Evolutionary conservation across 805 yeast species (phyloP), one percentile per base, ranked within the genome.

Genomic region (Wickerhamomyces alni): DNA sequence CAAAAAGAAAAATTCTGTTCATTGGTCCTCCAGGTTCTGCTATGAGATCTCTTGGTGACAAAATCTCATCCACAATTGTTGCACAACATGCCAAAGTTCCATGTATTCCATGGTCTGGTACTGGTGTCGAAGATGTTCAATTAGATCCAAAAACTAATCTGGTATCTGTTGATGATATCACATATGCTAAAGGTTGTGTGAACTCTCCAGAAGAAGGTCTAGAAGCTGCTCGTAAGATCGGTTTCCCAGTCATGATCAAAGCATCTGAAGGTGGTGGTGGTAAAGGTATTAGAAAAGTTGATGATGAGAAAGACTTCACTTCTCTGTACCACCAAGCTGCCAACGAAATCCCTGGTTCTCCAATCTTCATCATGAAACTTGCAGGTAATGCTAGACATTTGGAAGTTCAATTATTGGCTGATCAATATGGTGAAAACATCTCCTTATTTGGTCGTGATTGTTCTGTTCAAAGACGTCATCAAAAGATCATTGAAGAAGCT

Each of bases 261-360:
- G 99, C 99, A 36, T 88, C 97, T 43, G 99, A 93, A 79, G 99
- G 99, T 73, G 99, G 99, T 67, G 99, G 99, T 70, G 99, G 99
- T 73, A 93, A 93, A 69, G 99, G 99, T 77, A 93, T 93, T 64
- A 83, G 99, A 72, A 88, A 88, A 67, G 98, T 88, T 48, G 95
- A 86, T 41, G 61, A 72, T 47, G 96, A 84, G 63, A 80, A 78
- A 47, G 85, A 88, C 55, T 93, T 93, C 51, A 57, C 72, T 31
- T 47, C 86, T 21, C 66, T 85, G 47, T 93, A 91, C 62, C 80
- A 81, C 51, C 99, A 93, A 70, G 99, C 97, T 34, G 87, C 95
- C 38, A 85, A 85, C 54, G 99, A 93, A 70, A 91, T 93, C 39
- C 99, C 99, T 21, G 99, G 99, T 47, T 93, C 98, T 42, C 99